These are phyloP conservation scores for Kalmusia sp. DNA, from an alignment of 2,329 filamentous ascomycete genomes.

Conservation along the genomic window DNA sequence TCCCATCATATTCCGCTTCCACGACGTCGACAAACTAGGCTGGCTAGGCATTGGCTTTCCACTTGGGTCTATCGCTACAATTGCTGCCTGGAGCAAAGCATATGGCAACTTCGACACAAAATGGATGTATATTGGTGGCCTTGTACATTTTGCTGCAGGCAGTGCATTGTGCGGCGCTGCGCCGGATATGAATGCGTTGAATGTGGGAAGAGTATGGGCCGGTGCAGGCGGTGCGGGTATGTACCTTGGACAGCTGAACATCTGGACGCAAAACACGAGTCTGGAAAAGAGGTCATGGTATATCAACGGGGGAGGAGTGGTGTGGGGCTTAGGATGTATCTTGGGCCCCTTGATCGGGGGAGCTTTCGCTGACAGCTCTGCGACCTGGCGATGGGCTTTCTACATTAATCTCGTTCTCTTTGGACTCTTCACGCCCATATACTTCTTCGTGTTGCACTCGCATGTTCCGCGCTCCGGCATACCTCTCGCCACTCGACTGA, in stretches of 20 bases:
- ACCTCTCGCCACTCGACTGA: slow-evolving; percentile 1
- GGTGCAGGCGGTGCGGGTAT: slow-evolving; percentile 56
- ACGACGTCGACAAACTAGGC: slow-evolving; percentile 17
- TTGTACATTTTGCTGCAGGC: slow-evolving; percentile 39
- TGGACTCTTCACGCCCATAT: slow-evolving; percentile 49
- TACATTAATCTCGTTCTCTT: slow-evolving; percentile 59
- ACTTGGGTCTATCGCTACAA: slow-evolving; percentile 17
- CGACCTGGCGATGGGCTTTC: not conserved
- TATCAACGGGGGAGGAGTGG: slow-evolving; percentile 35
- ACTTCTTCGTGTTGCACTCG: slow-evolving; percentile 17
- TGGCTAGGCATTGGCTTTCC: slow-evolving; percentile 34
- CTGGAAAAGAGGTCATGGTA: slow-evolving; percentile 41
- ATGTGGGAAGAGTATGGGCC: slow-evolving; percentile 54
- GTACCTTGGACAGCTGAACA: slow-evolving; percentile 45
- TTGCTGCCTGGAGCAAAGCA: slow-evolving; percentile 35
- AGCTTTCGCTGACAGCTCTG: slow-evolving; percentile 40
- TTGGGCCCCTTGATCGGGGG: slow-evolving; percentile 58
- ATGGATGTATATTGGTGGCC: slow-evolving; percentile 43
- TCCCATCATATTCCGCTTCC: slow-evolving; percentile 19
- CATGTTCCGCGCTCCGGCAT: slow-evolving; percentile 8
- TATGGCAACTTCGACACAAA: slow-evolving; percentile 57
- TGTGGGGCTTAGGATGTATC: slow-evolving; percentile 54
- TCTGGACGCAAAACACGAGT: slow-evolving; percentile 27
- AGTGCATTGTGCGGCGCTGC: slow-evolving; percentile 43
- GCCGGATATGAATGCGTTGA: slow-evolving; percentile 36